Percentiles rank a stretch among this genome's conserved stretches.
Conservation (phyloP, 371 early-diverging fungal species). For the Mortierella sp. region DNA sequence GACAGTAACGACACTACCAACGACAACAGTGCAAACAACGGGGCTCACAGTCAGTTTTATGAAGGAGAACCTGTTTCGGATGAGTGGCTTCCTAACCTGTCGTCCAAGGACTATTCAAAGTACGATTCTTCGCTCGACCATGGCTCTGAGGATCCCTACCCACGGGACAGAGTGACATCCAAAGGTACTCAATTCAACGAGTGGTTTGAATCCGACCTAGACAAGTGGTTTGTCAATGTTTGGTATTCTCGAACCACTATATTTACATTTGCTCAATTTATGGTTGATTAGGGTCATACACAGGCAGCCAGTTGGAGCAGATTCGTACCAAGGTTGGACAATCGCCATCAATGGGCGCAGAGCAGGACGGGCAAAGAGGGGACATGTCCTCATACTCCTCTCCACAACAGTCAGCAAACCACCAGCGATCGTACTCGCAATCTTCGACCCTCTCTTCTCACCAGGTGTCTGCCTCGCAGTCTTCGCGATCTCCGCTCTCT, state of each 20-base stretch:
- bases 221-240: neutral
- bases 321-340: conserved; percentile 10
- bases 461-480: conserved; percentile 20
- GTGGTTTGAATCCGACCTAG: neutral
- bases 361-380: conserved; percentile 16
- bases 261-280: neutral
- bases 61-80: conserved; percentile 40
- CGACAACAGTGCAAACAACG: conserved; percentile 6
- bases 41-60: conserved; percentile 27
- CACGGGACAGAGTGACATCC: conserved; percentile 36
- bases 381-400: neutral
- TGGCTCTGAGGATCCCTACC: conserved; percentile 33
- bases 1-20: conserved; percentile 10
- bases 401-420: neutral
- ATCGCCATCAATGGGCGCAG: neutral
- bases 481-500: conserved; percentile 38
- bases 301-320: conserved; percentile 37
- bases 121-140: conserved; percentile 22
- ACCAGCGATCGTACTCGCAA: conserved; percentile 40
- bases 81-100: conserved; percentile 44
- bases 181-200: conserved; percentile 23
- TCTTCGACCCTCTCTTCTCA: conserved; percentile 37
- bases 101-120: conserved; percentile 25
- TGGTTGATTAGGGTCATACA: conserved; percentile 26
- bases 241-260: neutral